Conservation (phyloP, 768 basidiomycete species). For the Boletales sp. region DNA sequence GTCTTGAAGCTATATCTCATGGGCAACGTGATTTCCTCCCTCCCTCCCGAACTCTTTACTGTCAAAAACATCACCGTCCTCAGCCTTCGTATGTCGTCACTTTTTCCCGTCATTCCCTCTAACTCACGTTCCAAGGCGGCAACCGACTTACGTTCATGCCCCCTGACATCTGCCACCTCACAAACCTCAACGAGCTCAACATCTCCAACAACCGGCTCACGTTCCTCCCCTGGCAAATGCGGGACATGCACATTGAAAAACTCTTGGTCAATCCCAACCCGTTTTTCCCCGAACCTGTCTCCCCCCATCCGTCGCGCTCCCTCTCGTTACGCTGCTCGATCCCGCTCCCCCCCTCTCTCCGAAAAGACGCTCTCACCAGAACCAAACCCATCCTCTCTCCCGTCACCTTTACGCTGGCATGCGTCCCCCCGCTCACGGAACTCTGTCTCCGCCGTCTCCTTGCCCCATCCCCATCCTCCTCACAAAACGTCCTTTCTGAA, state of each 20-base stretch:
- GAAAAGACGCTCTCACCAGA: neutral
- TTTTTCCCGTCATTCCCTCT: neutral
- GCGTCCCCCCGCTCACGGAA: conserved; percentile 33
- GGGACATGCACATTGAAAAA: conserved; percentile 47
- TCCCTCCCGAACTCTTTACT: conserved; percentile 58
- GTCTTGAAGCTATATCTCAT: conserved; percentile 57
- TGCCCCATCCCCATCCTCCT: conserved; percentile 14
- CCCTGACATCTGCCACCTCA: conserved; percentile 55
- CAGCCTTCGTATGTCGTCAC: conserved; percentile 50
- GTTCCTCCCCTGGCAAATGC: conserved; percentile 65
- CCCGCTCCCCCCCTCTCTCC: conserved; percentile 7
- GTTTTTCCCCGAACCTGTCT: conserved; percentile 40
- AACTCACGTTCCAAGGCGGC: conserved; percentile 37
- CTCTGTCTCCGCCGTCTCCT: conserved; percentile 37
- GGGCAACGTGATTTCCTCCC: conserved; percentile 46
- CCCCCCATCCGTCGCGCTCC: conserved; percentile 1
- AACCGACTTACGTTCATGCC: conserved; percentile 58
- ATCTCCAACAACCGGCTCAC: conserved; percentile 54
- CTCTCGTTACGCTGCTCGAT: conserved; percentile 5
- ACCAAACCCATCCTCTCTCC: conserved; percentile 18
- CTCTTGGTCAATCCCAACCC: conserved; percentile 58
- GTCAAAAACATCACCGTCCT: conserved; percentile 58
- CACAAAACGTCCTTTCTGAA: conserved; percentile 16
- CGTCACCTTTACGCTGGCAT: conserved; percentile 16
- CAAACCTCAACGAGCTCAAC: conserved; percentile 56